A percentile compares a stretch with the other conserved stretches of the same genome.
Conservation (phyloP, 2,329 filamentous ascomycete genomes). For the Colletotrichum lentis region DNA sequence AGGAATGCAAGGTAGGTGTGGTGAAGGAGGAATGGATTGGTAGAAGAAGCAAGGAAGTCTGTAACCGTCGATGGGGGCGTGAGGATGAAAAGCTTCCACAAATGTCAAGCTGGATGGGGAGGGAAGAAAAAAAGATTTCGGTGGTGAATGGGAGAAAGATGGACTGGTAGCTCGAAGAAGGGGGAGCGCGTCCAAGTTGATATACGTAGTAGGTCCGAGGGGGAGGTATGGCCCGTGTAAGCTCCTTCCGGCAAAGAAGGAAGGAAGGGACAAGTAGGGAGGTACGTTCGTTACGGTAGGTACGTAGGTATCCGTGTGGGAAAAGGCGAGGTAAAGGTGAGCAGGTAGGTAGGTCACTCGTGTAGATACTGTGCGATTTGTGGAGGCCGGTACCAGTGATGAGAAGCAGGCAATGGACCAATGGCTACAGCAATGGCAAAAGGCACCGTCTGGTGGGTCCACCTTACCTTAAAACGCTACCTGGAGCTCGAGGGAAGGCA, state of each 20-base stretch:
- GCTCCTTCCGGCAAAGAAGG: slow-evolving; percentile 11
- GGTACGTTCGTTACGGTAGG: neutral
- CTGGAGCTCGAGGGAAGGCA: slow-evolving; percentile 13
- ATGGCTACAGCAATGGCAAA: neutral
- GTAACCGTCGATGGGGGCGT: slow-evolving; percentile 26
- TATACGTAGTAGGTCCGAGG: slow-evolving; percentile 32
- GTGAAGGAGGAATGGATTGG: neutral
- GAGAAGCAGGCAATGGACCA: no score
- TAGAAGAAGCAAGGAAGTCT: slow-evolving; percentile 12
- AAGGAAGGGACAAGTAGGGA: slow-evolving; percentile 12
- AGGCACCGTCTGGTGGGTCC: neutral
- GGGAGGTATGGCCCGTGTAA: slow-evolving; percentile 34
- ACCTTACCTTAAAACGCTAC: slow-evolving; percentile 8
- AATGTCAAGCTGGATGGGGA: slow-evolving; percentile 23
- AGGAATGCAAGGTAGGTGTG: neutral
- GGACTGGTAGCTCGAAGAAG: slow-evolving; percentile 1
- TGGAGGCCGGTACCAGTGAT: no score
- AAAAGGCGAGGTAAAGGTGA: slow-evolving; percentile 8
- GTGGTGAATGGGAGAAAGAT: slow-evolving; percentile 15
- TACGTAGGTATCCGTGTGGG: neutral
- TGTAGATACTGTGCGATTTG: no score
- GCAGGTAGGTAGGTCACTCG: neutral
- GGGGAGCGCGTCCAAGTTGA: slow-evolving; percentile 33
- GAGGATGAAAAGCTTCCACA: slow-evolving; percentile 22
- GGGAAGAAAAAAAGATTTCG: slow-evolving; percentile 16